Conservation (phyloP, 495 filamentous ascomycete species). For the Aspergillus sclerotiicarbonarius region DNA sequence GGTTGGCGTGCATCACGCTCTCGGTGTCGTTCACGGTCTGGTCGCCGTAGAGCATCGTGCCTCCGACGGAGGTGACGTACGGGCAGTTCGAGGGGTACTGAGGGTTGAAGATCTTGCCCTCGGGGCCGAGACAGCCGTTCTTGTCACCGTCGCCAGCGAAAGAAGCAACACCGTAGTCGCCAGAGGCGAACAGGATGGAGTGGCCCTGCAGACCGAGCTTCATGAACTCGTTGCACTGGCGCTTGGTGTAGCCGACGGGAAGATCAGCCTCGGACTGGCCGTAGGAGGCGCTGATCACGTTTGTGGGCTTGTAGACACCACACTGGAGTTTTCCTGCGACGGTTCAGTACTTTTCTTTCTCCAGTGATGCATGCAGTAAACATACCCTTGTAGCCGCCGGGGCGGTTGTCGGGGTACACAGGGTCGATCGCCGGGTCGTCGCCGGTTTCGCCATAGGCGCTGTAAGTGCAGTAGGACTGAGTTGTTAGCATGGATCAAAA, state of each 20-base stretch:
- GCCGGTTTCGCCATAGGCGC: conserved; percentile 47
- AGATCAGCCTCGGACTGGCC: conserved; percentile 50
- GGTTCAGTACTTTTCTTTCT: neutral
- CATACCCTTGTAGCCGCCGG: conserved; percentile 53
- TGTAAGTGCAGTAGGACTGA: conserved; percentile 47
- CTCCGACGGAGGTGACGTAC: conserved; percentile 51
- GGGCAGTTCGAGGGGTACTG: conserved; percentile 54
- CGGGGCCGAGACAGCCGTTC: conserved; percentile 36
- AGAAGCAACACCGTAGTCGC: conserved; percentile 51
- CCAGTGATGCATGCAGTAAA: neutral
- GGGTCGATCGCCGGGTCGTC: conserved; percentile 56
- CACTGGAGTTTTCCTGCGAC: conserved; percentile 51
- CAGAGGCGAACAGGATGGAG: conserved; percentile 58
- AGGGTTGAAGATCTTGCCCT: conserved; percentile 46
- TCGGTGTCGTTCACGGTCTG: conserved; percentile 37
- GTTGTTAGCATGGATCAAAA: neutral
- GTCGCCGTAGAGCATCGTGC: conserved; percentile 40
- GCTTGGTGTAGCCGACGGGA: conserved; percentile 51
- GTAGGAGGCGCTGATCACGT: conserved; percentile 62
- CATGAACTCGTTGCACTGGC: conserved; percentile 60
- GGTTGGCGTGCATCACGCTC: conserved; percentile 27
- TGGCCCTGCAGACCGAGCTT: conserved; percentile 66
- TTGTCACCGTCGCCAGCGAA: conserved; percentile 44
- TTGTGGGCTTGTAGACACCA: conserved; percentile 57
- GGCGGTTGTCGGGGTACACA: conserved; percentile 52